Evolutionary conservation across 163 green algal species (phyloP).

Genomic region (Trebouxia gelatinosa): DNA sequence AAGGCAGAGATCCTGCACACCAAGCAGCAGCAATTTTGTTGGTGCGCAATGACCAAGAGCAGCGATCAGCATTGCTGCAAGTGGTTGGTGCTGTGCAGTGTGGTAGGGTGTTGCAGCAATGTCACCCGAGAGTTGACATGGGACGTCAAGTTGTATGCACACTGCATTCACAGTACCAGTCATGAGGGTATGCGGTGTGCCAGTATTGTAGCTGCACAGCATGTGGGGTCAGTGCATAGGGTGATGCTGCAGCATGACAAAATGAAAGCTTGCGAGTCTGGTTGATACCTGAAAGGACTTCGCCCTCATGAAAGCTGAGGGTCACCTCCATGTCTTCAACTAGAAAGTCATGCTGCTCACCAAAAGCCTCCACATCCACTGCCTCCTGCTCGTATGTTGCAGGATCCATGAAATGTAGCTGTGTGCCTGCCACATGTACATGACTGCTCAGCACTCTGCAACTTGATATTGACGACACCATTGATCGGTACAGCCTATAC

Average conservation of each 20-base stretch:
- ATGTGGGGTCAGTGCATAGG: background rate
- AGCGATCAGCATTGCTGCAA: background rate
- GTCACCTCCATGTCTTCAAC: constrained; percentile 34
- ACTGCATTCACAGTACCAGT: background rate
- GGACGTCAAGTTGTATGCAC: background rate
- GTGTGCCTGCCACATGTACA: background rate
- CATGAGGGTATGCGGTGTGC: background rate
- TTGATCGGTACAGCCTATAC: background rate
- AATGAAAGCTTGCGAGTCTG: background rate
- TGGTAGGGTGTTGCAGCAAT: background rate
- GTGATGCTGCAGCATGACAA: background rate
- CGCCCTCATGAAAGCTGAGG: constrained; percentile 36
- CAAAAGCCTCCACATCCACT: constrained; percentile 45
- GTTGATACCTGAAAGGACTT: constrained; percentile 19
- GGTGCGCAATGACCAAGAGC: background rate
- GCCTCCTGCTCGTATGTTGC: constrained; percentile 54
- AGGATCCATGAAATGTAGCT: constrained; percentile 52
- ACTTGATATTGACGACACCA: background rate
- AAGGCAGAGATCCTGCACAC: constrained; percentile 21
- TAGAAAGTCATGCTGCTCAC: constrained; percentile 32
- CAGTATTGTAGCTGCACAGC: background rate
- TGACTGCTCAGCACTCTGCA: background rate
- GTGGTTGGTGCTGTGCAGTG: background rate
- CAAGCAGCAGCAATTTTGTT: background rate
- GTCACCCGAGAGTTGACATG: background rate